These are phyloP conservation scores for Crithidia thermophila DNA, from an alignment of 208 protist genomes.

Conservation along the genomic window DNA sequence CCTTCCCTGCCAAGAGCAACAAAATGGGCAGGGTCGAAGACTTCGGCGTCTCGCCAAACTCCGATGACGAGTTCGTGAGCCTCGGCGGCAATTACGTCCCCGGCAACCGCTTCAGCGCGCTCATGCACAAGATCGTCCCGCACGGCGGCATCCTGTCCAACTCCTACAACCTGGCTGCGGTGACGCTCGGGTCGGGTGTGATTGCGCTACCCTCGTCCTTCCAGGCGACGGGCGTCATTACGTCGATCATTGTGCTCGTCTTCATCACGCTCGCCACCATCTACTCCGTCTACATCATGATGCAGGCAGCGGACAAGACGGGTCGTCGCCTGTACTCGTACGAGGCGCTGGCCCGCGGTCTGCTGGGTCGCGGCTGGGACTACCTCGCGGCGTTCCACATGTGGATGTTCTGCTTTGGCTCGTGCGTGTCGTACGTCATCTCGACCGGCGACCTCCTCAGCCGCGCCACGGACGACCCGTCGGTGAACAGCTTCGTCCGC, in stretches of 20 bases:
- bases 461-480: conserved; percentile 44
- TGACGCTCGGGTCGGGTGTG: conserved; percentile 78
- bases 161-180: conserved; percentile 75
- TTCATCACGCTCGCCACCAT: conserved; percentile 64
- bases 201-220: conserved; percentile 82
- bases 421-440: conserved; percentile 85
- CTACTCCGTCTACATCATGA: conserved; percentile 85
- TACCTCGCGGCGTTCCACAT: conserved; percentile 74
- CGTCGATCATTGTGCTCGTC: conserved; percentile 57
- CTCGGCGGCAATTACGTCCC: conserved; percentile 38
- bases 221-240: conserved; percentile 53
- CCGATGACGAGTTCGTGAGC: conserved; percentile 23
- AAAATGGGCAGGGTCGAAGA: background rate
- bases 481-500: conserved; percentile 45
- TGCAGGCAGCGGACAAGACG: conserved; percentile 72
- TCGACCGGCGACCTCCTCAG: conserved; percentile 66
- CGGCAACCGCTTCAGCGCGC: conserved; percentile 27
- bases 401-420: conserved; percentile 89
- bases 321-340: conserved; percentile 49
- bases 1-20: background rate
- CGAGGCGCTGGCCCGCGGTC: conserved; percentile 61
- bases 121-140: conserved; percentile 61
- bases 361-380: conserved; percentile 78
- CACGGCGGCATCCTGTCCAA: conserved; percentile 73
- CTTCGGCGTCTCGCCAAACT: conserved; percentile 1